Percentiles rank a stretch among this genome's conserved stretches.
These are phyloP conservation scores for Sugiyamaella valdiviana DNA, from an alignment of 805 yeast genomes.

Conservation along the genomic window DNA sequence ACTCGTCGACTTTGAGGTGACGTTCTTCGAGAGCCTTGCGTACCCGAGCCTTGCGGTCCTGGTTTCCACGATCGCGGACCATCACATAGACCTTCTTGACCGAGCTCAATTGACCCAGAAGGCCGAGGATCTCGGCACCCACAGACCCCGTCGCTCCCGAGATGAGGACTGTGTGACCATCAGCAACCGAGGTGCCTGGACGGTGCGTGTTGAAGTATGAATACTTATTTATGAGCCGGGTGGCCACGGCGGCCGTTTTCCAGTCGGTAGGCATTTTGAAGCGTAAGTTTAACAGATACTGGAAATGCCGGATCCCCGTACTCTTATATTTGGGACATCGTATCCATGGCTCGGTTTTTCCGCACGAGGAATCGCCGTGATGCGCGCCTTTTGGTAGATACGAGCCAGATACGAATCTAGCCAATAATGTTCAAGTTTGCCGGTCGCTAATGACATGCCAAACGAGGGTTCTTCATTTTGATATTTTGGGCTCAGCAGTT, in stretches of 20 bases:
- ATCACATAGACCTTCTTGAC: neutral
- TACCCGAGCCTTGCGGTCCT: neutral
- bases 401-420: too few relatives aligned
- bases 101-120: neutral
- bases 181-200: neutral
- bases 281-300: too few relatives aligned
- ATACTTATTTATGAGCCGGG: neutral
- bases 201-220: neutral
- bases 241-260: neutral
- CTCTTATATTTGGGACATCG: too few relatives aligned
- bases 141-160: neutral
- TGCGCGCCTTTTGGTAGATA: too few relatives aligned
- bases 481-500: too few relatives aligned
- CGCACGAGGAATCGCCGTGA: too few relatives aligned
- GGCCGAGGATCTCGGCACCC: neutral
- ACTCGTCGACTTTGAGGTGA: neutral
- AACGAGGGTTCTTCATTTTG: too few relatives aligned
- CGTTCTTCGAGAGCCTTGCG: neutral
- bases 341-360: too few relatives aligned
- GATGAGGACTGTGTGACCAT: neutral
- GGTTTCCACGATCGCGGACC: neutral
- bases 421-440: too few relatives aligned
- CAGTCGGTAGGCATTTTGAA: neutral
- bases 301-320: too few relatives aligned
- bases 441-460: too few relatives aligned